Conservation (phyloP, 495 filamentous ascomycete genomes). For the Neurospora sublineolata region DNA sequence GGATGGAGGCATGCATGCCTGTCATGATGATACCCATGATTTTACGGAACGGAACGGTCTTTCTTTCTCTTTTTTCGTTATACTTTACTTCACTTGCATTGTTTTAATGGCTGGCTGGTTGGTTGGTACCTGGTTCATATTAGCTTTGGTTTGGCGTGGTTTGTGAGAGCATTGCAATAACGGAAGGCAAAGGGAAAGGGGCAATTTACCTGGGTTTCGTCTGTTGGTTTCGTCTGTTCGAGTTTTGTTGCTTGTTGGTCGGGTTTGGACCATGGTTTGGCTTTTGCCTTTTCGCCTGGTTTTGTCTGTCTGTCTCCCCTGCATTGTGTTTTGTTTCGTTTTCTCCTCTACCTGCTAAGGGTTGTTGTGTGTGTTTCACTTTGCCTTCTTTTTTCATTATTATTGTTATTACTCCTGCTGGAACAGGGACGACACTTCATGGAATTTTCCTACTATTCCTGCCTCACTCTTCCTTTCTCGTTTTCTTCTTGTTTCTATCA, state of each 20-base stretch:
- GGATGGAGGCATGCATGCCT: neutral
- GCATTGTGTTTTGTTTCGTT: neutral
- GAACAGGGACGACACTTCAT: neutral
- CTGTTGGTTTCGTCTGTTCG: neutral
- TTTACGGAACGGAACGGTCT: neutral
- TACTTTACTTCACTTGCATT: neutral
- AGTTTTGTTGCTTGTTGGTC: neutral
- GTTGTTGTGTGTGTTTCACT: neutral
- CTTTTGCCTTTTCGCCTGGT: neutral
- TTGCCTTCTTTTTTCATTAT: neutral
- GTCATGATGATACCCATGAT: neutral
- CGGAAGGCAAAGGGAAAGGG: neutral
- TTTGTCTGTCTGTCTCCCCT: neutral
- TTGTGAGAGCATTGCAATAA: neutral
- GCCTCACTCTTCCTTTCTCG: neutral
- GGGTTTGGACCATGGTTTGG: neutral
- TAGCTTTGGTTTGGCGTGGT: neutral
- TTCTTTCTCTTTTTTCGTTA: neutral
- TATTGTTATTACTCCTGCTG: neutral
- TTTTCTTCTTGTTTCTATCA: neutral
- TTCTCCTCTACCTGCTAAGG: neutral
- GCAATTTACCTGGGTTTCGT: neutral
- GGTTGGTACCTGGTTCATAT: neutral
- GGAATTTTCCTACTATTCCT: neutral
- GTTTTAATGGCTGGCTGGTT: neutral